Evolutionary conservation across 148 eudicot genomes (phyloP), one percentile per base, ranked within the genome.

Genomic region (Rhododendron griersonianum): DNA sequence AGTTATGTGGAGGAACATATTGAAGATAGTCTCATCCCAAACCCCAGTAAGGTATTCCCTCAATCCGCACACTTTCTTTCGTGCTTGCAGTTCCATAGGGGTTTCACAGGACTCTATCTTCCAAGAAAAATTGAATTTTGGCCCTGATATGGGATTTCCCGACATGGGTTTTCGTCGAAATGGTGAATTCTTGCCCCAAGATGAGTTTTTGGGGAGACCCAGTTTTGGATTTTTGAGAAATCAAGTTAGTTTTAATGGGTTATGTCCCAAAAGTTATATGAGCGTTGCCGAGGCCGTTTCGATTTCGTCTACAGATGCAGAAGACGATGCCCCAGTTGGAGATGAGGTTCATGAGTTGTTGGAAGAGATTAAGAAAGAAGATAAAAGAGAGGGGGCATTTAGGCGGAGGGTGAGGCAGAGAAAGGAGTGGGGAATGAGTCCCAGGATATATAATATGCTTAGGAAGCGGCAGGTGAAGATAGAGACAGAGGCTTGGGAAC

Each of bases 401-500:
- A 67, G 59, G 63, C 79, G 84, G 30, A 76, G 81, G 55, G 83
- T 35, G 44, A 76, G 74, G 83, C 63, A 13, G 71, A 88, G 83
- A 45, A 74, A 15, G 53, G 84, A 83, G 83, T 86, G 83, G 23
- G 94, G 93, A 78, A 88, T 94, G 89, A 83, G 91, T n/a, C 59
- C 35, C 25, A 47, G 47, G 85, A 96, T 87, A 91, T 94, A 94
- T 80, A 79, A 84, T n/a, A 69, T 73, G 33, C 93, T 97, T 84
- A 92, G 78, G 88, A 91, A 89, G 90, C 90, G 98, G 87, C 99
- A 97, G 86, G 92, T 93, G 84, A 93, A 93, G 91, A 90, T 93
- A 44, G 99, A 97, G 89, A 95, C 98, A 0, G 95, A 97, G 89
- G 93, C 95, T 11, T 97, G 99, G 99, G 93, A 91, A 84, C 94